These are phyloP conservation scores for Aspergillus fumigatus DNA, from an alignment of 2,329 filamentous ascomycete genomes.

Conservation along the genomic window DNA sequence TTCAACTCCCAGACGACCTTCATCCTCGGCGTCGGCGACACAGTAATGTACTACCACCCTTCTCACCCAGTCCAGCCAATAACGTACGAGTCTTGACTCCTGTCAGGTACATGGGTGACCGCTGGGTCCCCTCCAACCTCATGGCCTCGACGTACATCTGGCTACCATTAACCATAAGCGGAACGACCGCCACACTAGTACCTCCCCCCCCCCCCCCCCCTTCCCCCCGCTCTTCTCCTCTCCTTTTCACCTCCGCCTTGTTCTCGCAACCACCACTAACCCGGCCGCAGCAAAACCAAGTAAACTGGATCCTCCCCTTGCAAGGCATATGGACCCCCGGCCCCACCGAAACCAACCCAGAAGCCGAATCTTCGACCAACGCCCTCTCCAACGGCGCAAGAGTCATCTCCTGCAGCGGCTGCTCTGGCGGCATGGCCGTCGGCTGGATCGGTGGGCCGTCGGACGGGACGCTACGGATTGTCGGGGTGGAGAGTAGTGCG, in stretches of 20 bases:
- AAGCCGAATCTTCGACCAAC: conserved; percentile 1
- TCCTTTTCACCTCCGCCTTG: too few species aligned
- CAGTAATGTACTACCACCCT: conserved; percentile 31
- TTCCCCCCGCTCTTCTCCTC: too few species aligned
- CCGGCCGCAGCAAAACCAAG: neutral
- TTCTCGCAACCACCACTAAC: neutral
- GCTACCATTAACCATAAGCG: conserved; percentile 49
- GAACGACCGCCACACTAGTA: conserved; percentile 5
- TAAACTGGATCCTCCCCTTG: conserved; percentile 4
- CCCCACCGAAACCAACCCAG: neutral
- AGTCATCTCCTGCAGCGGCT: conserved; percentile 47
- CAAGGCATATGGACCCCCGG: conserved; percentile 6
- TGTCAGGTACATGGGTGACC: conserved; percentile 58
- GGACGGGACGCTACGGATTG: conserved; percentile 47
- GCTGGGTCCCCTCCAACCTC: conserved; percentile 60
- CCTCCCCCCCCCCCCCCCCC: too few species aligned
- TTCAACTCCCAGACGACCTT: conserved; percentile 59
- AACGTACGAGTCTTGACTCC: neutral
- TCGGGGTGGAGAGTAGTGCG: conserved; percentile 41
- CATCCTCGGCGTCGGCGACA: conserved; percentile 43
- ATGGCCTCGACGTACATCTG: conserved; percentile 60
- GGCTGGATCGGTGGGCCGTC: conserved; percentile 54
- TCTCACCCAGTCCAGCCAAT: conserved; percentile 38
- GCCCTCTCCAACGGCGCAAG: conserved; percentile 45
- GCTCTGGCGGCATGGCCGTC: conserved; percentile 47